Evolutionary conservation across 2,329 filamentous ascomycete genomes (phyloP).

Genomic region (Lasiodiplodia theobromae): DNA sequence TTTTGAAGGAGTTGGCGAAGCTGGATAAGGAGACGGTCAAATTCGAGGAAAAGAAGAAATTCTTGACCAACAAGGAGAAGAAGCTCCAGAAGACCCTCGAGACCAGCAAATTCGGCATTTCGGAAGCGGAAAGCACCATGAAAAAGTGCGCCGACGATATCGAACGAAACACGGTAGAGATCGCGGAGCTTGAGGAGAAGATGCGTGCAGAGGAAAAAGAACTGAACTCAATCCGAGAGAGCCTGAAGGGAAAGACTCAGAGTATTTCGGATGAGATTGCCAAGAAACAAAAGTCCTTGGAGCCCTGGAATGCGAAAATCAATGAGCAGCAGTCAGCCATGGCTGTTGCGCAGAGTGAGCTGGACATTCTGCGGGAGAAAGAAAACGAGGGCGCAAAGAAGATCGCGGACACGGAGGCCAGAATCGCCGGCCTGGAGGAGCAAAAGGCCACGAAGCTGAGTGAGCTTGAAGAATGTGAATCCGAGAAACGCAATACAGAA

Average conservation of each 20-base stretch:
- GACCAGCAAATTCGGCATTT: slow-evolving; percentile 75
- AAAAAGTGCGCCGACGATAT: slow-evolving; percentile 82
- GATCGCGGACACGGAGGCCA: slow-evolving; percentile 81
- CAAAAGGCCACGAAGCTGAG: slow-evolving; percentile 72
- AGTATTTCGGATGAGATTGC: slow-evolving; percentile 92
- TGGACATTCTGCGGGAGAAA: slow-evolving; percentile 88
- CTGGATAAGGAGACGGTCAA: slow-evolving; percentile 98
- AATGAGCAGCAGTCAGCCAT: slow-evolving; percentile 95
- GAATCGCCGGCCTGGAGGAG: slow-evolving; percentile 76
- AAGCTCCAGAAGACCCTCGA: slow-evolving; percentile 90
- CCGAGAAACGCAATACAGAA: slow-evolving; percentile 74
- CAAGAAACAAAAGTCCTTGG: slow-evolving; percentile 88
- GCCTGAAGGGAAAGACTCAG: slow-evolving; percentile 94
- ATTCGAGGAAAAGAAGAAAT: slow-evolving; percentile 97
- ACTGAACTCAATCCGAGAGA: slow-evolving; percentile 81
- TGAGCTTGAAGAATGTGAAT: slow-evolving; percentile 78
- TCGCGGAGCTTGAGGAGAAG: slow-evolving; percentile 75
- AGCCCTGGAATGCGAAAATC: slow-evolving; percentile 97
- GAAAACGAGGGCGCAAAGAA: slow-evolving; percentile 86
- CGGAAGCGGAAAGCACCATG: slow-evolving; percentile 78
- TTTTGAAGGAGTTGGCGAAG: slow-evolving; percentile 87
- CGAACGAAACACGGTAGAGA: slow-evolving; percentile 76
- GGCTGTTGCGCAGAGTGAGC: slow-evolving; percentile 91
- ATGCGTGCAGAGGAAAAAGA: slow-evolving; percentile 83
- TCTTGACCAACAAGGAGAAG: slow-evolving; percentile 86